Evolutionary conservation across 1,284 basidiomycete species (phyloP), one percentile per base, ranked within the genome.

Genomic region (Inonotus hispidus): DNA sequence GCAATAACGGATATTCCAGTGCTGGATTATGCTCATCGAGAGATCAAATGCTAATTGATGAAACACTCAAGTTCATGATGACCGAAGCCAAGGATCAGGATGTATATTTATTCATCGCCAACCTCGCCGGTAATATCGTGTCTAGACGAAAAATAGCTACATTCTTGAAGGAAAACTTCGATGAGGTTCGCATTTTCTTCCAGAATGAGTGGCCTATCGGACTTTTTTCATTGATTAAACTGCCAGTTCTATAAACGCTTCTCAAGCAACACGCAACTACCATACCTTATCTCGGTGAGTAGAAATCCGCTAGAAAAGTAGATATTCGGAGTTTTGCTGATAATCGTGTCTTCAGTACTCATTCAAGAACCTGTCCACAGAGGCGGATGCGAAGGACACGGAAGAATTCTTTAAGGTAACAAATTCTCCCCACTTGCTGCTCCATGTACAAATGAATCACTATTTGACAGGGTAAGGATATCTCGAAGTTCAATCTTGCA

Each of bases 161-260:
- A 49, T 83, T 78, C 69, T 80, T 84, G 68, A 77, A 78, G 73
- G 72, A 78, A 53, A 80, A 92, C 68, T 92, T 86, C 67, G 79
- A 83, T 60, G 68, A 66, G 57, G 90, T 90, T 67, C n/a, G 41
- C 10, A 32, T 43, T 45, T 7, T 10, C 29, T 25, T 25, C 14
- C 16, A 46, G 7, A 32, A 25, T 52, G 61, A 19, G 19, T 11
- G 14, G 1, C 6, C 8, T 16, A 32, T 14, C 27, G 23, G 11
- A 11, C 23, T 43, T n/a, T 32, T 21, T 35, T 43, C 11, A 59
- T 11, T 39, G 13, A 10, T 2, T 13, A 11, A 14, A 19, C 23
- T 46, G 35, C 7, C 66, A 92, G 87, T 71, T 93, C 43, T 79
- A 83, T 70, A 85, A 87, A 70, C 83, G 86, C 53, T 90, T 90